Evolutionary conservation across 108 stramenopile species (phyloP), one percentile per base, ranked within the genome.

Genomic region (Fistulifera pelliculosa): DNA sequence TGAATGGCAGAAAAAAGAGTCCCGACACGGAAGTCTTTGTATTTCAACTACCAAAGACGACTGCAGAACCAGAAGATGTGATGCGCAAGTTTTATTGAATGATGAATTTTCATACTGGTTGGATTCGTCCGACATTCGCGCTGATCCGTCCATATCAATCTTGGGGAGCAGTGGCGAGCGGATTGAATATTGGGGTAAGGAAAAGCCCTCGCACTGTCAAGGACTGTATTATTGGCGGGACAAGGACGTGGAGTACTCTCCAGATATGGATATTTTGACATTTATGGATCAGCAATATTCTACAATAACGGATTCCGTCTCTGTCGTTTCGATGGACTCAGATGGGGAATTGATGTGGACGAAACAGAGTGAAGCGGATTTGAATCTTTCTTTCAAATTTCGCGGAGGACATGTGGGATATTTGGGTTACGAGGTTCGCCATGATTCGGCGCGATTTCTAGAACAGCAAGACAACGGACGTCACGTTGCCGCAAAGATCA

Each of bases 381-480:
- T 13, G 15, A 10, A 21, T 8, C 17, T 81, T 25, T 81, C 83
- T 8, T 90, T 90, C 58, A 61, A 79, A 25, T 90, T 78, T 57
- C 83, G 83, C 8, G 88, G 88, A 47, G 88, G 88, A 11, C 81
- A 81, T 64, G 70, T 90, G 19, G 88, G 88, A 15, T 86, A 74
- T 58, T 62, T 90, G 26, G 81, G 83, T 0, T 90, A 90, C 53
- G 88, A 90, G 69, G 80, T 84, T 8, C 74, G 84, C 6, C 78
- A 82, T 62, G 82, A 83, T 55, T 79, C 79, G 19, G 69, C 66
- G 45, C 68, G 57, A 27, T 61, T 57, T 19, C 56, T 85, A 26
- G 27, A 76, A 27, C 44, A 25, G 16, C 24, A 28, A 41, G 47
- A 23, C 21, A 49, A 50, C 21, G 27, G 17, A 50, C n/a, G 11